Base-by-base conservation (phyloP, 2,329 filamentous ascomycete species). In the Phialophora chinensis region DNA sequence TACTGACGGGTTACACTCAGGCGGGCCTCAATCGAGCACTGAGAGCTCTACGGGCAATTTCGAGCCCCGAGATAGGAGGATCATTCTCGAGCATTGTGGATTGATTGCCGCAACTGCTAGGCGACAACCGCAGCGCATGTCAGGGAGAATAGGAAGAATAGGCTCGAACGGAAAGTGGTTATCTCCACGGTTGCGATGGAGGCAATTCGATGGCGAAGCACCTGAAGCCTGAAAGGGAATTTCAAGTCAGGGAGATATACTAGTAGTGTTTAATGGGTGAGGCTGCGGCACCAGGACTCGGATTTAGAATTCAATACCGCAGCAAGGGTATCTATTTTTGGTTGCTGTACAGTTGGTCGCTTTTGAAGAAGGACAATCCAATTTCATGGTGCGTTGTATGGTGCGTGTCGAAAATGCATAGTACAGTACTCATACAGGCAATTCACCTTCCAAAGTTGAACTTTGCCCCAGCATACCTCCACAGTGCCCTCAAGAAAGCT, bases 391-490 rank as follows among this genome's bases (percentile, higher is more conserved):
- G 38, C 38, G 6, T 44, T 44, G 38, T 5, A 20, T 5, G 7
- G 38, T 3, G 38, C 38, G 1, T 2, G 17, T 44, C 38, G 38
- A 44, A 44, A 44, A 44, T 44, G 14, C 38, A 44, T 12, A 10
- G 11, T 35, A 35, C 33, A 35, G 14, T 20, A 8, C 38, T 44
- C 38, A 2, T 20, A 44, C 38, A n/a, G 38, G 38, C 38, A 44
- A 20, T n/a, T 64, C 60, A 89, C 73, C 85, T 80, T 31, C 93
- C 93, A 73, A 93, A 88, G 65, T 93, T 87, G 86, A 98, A 96
- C 78, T 97, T 91, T 3, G 93, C 94, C 71, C 88, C 89, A 10
- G 92, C 90, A 79, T 88, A 99, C 74, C 90, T 92, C 77, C 91
- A 90, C 72, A 99, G 80, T 0, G 90, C 94, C 69, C 90, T 86